Conservation (phyloP, 2,329 filamentous ascomycete genomes). For the Ceratocystis alfenasii region DNA sequence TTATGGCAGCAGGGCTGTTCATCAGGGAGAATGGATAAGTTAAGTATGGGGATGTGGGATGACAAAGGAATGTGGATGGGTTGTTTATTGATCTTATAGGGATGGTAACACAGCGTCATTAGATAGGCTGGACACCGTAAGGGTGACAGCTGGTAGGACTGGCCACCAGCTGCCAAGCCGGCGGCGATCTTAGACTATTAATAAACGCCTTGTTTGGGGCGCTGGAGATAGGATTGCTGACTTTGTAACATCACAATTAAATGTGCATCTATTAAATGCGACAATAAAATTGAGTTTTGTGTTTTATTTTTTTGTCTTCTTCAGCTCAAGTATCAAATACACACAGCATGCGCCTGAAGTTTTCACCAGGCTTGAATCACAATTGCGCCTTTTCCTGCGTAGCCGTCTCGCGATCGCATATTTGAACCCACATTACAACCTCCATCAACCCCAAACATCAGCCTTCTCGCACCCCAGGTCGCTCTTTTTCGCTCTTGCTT, state of each 20-base stretch:
- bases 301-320: constrained; percentile 5
- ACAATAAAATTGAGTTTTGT: neutral
- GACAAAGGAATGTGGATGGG: neutral
- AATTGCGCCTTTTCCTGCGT: neutral
- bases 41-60: neutral
- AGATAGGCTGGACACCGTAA: neutral
- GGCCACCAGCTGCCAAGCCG: neutral
- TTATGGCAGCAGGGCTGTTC: neutral
- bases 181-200: neutral
- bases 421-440: neutral
- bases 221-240: neutral
- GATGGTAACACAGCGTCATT: neutral
- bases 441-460: neutral
- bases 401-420: neutral
- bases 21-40: neutral
- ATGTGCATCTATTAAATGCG: neutral
- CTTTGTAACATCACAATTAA: constrained; percentile 6
- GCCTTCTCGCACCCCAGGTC: neutral
- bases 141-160: neutral
- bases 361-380: neutral
- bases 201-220: neutral
- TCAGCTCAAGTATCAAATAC: neutral
- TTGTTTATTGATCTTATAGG: neutral
- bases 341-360: constrained; percentile 1
- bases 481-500: neutral